Conservation (phyloP, 352 stramenopile species). For the Globisporangium canariense region DNA sequence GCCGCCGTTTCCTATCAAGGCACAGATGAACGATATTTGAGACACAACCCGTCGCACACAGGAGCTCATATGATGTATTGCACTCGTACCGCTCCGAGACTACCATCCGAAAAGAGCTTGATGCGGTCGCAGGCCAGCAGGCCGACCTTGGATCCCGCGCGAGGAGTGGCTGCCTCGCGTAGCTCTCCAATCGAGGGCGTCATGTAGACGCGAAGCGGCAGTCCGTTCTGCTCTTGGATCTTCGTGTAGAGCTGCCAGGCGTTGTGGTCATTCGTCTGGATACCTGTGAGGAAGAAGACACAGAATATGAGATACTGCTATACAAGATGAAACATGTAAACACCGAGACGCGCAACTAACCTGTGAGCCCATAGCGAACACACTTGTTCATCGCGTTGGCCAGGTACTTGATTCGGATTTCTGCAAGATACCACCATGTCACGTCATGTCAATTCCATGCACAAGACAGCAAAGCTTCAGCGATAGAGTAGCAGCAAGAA, state of each 20-base stretch:
- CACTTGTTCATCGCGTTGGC: slow-evolving; percentile 59
- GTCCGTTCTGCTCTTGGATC: slow-evolving; percentile 49
- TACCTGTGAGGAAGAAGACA: slow-evolving; percentile 23
- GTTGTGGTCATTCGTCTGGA: slow-evolving; percentile 86
- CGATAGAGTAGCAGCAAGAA: background rate
- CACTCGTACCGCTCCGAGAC: slow-evolving; percentile 69
- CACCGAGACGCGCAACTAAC: slow-evolving; percentile 11
- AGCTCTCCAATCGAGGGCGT: slow-evolving; percentile 72
- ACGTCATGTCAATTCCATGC: background rate
- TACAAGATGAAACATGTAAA: background rate
- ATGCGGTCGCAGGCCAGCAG: slow-evolving; percentile 81
- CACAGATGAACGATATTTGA: background rate
- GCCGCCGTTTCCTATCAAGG: slow-evolving; percentile 78
- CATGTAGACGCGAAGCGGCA: slow-evolving; percentile 79
- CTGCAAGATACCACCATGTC: slow-evolving; percentile 20
- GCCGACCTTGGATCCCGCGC: slow-evolving; percentile 34
- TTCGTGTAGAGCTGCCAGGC: slow-evolving; percentile 76
- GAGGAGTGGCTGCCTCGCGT: slow-evolving; percentile 33
- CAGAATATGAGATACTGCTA: background rate
- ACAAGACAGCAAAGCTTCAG: background rate
- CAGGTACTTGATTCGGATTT: slow-evolving; percentile 60
- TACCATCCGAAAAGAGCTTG: slow-evolving; percentile 89
- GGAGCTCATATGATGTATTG: background rate
- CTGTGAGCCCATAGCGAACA: slow-evolving; percentile 72
- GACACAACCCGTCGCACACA: background rate